Percentiles rank a stretch among this genome's conserved stretches.
Evolutionary conservation across 1,139 yeast species (phyloP).

Genomic region (Kazachstania sp.): DNA sequence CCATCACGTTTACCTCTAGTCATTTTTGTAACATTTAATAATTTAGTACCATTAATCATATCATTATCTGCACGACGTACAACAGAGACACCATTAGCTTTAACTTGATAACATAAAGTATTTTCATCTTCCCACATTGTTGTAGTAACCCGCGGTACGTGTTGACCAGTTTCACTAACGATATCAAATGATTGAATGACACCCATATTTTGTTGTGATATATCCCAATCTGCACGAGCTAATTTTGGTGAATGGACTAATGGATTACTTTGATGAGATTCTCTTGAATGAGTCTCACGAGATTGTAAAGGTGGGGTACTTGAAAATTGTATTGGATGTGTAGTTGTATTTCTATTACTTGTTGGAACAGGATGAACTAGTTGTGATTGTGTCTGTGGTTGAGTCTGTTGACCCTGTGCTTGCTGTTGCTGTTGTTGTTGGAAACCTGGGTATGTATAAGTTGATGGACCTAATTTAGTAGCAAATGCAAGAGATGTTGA

Average conservation of each 20-base stretch:
- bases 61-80: slow-evolving; percentile 89
- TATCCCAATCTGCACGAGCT: slow-evolving; percentile 4
- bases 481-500: not conserved
- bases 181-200: slow-evolving; percentile 5
- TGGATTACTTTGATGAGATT: not conserved
- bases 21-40: slow-evolving; percentile 88
- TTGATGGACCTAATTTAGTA: slow-evolving; percentile 4
- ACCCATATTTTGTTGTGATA: slow-evolving; percentile 5
- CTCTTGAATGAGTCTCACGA: not conserved
- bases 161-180: not conserved
- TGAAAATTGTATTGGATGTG: not conserved
- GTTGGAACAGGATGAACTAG: not conserved
- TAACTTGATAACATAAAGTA: slow-evolving; percentile 90
- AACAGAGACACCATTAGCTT: slow-evolving; percentile 82
- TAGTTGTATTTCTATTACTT: not conserved
- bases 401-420: slow-evolving; percentile 1
- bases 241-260: not conserved
- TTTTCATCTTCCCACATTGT: slow-evolving; percentile 98
- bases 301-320: slow-evolving; percentile 1
- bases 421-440: slow-evolving; percentile 5
- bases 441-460: slow-evolving; percentile 12
- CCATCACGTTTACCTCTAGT: slow-evolving; percentile 96
- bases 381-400: not conserved
- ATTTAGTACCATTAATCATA: slow-evolving; percentile 91
- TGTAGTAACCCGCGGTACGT: slow-evolving; percentile 71